Evolutionary conservation across 495 filamentous ascomycete genomes (phyloP).

Genomic region (Lophium mytilinum): DNA sequence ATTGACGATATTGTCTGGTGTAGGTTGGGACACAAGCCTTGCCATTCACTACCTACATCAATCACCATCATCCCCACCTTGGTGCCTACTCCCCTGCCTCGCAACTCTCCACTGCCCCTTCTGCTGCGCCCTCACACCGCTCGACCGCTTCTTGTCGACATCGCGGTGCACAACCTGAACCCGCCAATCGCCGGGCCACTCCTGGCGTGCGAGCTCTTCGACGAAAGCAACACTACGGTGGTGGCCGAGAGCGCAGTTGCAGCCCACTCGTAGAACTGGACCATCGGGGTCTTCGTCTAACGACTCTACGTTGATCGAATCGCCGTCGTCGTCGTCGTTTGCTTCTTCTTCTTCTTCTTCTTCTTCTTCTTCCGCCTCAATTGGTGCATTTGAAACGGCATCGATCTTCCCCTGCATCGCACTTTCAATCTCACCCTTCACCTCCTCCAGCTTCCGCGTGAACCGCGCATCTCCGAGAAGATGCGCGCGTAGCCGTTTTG

Average conservation of each 20-base stretch:
- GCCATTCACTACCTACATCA: too few relatives aligned
- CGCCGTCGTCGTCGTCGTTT: too few relatives aligned
- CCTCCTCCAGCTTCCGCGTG: slow-evolving; percentile 1
- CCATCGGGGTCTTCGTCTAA: not conserved
- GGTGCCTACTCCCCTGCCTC: not conserved
- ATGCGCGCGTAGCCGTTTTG: slow-evolving; percentile 13
- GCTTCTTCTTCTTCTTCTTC: not conserved
- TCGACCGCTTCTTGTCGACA: slow-evolving; percentile 3
- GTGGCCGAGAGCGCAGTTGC: slow-evolving; percentile 20
- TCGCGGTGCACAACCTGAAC: slow-evolving; percentile 10
- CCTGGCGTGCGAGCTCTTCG: slow-evolving; percentile 7
- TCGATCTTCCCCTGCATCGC: slow-evolving; percentile 5
- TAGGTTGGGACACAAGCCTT: too few relatives aligned
- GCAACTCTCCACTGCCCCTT: not conserved
- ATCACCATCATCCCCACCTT: too few relatives aligned
- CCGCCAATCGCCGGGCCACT: slow-evolving; percentile 12
- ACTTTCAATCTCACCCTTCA: slow-evolving; percentile 4
- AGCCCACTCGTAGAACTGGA: slow-evolving; percentile 12
- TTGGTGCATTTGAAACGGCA: not conserved
- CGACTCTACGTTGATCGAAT: too few relatives aligned
- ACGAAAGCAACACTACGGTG: slow-evolving; percentile 18
- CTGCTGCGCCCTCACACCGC: slow-evolving; percentile 4
- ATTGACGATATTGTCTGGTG: too few relatives aligned
- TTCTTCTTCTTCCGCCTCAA: not conserved
- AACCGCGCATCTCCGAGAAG: slow-evolving; percentile 7